phyloP scores from a whole-genome alignment of 352 stramenopile species.

The Pythium coloratum region DNA sequence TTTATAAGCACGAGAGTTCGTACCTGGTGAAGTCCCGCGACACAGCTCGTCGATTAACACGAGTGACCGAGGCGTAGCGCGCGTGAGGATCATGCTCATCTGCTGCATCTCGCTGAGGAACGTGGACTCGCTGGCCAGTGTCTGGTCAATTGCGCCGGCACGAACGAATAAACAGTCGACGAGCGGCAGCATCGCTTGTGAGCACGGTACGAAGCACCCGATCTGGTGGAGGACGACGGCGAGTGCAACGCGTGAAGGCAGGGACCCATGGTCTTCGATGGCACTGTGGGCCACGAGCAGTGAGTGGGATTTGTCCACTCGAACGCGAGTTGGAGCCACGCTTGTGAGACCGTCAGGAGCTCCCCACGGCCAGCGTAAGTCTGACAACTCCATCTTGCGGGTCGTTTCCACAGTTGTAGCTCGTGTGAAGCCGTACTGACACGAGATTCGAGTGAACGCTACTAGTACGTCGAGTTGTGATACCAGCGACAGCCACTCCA shows the following conservation, averaged over 20 bases:
- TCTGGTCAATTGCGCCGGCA: constrained; percentile 43
- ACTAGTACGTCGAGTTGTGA: constrained; percentile 41
- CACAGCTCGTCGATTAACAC: constrained; percentile 59
- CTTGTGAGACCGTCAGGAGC: not conserved
- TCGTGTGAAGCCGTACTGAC: constrained; percentile 32
- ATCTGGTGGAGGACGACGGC: constrained; percentile 54
- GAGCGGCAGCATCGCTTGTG: constrained; percentile 34
- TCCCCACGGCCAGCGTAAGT: constrained; percentile 4
- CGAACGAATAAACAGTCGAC: constrained; percentile 50
- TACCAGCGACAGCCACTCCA: constrained; percentile 12
- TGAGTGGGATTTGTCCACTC: not conserved
- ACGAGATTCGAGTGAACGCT: constrained; percentile 38
- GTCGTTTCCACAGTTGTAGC: constrained; percentile 4
- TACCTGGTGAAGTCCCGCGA: constrained; percentile 33
- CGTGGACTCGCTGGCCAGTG: constrained; percentile 47
- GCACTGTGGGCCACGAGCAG: constrained; percentile 17
- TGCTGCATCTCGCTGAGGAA: constrained; percentile 62
- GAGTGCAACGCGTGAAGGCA: constrained; percentile 7
- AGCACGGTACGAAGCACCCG: constrained; percentile 60
- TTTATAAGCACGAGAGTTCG: not conserved
- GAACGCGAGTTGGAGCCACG: not conserved
- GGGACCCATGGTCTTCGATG: constrained; percentile 9
- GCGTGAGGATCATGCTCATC: constrained; percentile 38
- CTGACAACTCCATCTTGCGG: constrained; percentile 2
- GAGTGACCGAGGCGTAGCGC: constrained; percentile 35